These are phyloP conservation scores for Saccharomycopsis hybrid DNA, from an alignment of 1,139 yeast species.

Conservation along the genomic window DNA sequence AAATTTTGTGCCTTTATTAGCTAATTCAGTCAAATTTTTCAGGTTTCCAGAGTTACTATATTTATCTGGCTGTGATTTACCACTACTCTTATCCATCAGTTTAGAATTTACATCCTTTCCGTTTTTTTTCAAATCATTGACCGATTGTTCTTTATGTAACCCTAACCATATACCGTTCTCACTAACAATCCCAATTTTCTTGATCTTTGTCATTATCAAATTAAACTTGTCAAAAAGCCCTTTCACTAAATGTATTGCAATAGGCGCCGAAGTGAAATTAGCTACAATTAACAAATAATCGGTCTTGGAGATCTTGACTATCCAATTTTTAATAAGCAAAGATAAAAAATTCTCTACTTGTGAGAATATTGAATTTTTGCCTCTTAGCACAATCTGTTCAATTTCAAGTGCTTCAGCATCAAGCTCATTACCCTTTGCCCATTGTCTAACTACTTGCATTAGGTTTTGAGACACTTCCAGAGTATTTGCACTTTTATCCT, in stretches of 20 bases:
- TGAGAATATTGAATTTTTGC: slow-evolving; percentile 83
- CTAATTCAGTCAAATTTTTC: too few relatives aligned
- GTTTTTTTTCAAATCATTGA: background rate
- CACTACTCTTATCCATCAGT: slow-evolving; percentile 58
- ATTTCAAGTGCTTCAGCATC: slow-evolving; percentile 46
- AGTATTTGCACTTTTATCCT: background rate
- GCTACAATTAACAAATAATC: slow-evolving; percentile 61
- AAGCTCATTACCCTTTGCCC: slow-evolving; percentile 55
- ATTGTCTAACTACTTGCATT: slow-evolving; percentile 34
- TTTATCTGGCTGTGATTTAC: slow-evolving; percentile 32
- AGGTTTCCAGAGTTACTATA: background rate
- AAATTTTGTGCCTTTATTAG: too few relatives aligned
- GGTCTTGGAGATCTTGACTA: slow-evolving; percentile 59
- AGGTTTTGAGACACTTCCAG: background rate
- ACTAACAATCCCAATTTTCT: slow-evolving; percentile 66
- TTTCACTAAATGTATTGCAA: slow-evolving; percentile 71
- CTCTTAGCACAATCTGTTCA: slow-evolving; percentile 86
- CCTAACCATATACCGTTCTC: slow-evolving; percentile 97
- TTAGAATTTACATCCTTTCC: background rate
- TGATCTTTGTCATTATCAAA: slow-evolving; percentile 34
- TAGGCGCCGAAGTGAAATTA: slow-evolving; percentile 95
- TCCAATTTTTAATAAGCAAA: slow-evolving; percentile 38
- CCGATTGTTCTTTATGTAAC: slow-evolving; percentile 41
- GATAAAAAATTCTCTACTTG: slow-evolving; percentile 77
- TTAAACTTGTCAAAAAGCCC: slow-evolving; percentile 66